phyloP scores from a whole-genome alignment of 306 rosid species.

The Vachellia collinsii region DNA sequence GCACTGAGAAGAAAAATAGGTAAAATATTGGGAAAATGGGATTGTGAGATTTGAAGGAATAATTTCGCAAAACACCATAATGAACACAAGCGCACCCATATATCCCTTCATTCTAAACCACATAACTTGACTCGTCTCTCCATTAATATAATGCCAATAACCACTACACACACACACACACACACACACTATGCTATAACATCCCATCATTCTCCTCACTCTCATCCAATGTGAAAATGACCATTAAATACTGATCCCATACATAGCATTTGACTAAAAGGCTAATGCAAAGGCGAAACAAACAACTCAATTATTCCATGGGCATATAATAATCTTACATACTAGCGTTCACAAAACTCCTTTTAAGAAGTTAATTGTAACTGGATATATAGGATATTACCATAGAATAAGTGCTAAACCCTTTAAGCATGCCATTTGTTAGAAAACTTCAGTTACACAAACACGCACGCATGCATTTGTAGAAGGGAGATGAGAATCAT shows the following conservation, averaged over 20 bases:
- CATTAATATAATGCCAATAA: background rate
- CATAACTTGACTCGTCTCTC: slow-evolving; percentile 11
- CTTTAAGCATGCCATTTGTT: background rate
- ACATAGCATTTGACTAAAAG: background rate
- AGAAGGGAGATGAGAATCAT: slow-evolving; percentile 30
- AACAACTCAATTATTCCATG: background rate
- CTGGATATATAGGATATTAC: background rate
- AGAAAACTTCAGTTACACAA: background rate
- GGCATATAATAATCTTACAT: background rate
- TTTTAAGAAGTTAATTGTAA: background rate
- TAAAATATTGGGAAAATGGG: slow-evolving; percentile 5
- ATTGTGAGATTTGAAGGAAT: background rate
- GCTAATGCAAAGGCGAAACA: background rate
- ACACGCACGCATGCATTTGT: slow-evolving; percentile 6
- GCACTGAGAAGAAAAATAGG: background rate
- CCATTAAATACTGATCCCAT: background rate
- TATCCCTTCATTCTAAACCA: background rate
- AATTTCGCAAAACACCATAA: background rate
- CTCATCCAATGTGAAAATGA: background rate
- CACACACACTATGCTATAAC: background rate
- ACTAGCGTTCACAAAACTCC: background rate
- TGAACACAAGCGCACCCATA: slow-evolving; percentile 7
- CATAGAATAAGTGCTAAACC: slow-evolving; percentile 16
- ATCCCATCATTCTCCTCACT: slow-evolving; percentile 4
- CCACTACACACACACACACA: background rate